These are phyloP conservation scores for Lactarius indigo DNA, from an alignment of 768 basidiomycete genomes.

Conservation along the genomic window DNA sequence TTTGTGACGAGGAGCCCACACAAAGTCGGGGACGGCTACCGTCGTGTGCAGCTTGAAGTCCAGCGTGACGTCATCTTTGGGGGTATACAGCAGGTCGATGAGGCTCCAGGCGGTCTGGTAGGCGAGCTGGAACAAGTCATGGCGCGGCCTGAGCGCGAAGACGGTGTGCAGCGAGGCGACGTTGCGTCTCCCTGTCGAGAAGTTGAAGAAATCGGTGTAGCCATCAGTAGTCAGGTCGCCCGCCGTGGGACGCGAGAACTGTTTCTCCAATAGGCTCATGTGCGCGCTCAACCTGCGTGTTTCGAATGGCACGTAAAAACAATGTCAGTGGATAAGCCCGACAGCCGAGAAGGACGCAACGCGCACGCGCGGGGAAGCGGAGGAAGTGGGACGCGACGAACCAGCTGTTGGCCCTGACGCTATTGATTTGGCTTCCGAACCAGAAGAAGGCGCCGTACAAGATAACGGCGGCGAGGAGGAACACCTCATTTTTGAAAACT, in stretches of 20 bases:
- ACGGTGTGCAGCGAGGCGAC: slow-evolving; percentile 76
- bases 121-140: slow-evolving; percentile 68
- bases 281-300: slow-evolving; percentile 57
- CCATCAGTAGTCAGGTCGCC: slow-evolving; percentile 62
- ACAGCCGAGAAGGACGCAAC: not conserved
- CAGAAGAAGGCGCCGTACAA: slow-evolving; percentile 55
- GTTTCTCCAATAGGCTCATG: slow-evolving; percentile 52
- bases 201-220: slow-evolving; percentile 75
- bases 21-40: slow-evolving; percentile 57
- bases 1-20: slow-evolving; percentile 83
- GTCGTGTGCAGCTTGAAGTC: slow-evolving; percentile 68
- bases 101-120: slow-evolving; percentile 61
- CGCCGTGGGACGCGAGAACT: slow-evolving; percentile 70
- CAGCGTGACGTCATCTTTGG: slow-evolving; percentile 66
- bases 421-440: slow-evolving; percentile 60
- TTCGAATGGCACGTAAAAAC: not conserved
- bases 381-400: slow-evolving; percentile 38
- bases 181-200: slow-evolving; percentile 82
- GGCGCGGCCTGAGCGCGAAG: slow-evolving; percentile 74
- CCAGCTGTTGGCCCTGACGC: slow-evolving; percentile 61
- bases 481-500: slow-evolving; percentile 67
- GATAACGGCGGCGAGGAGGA: slow-evolving; percentile 50
- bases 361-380: not conserved
- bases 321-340: not conserved
- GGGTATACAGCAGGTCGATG: slow-evolving; percentile 71